Conservation (phyloP, 148 eudicot genomes). For the Cornus controversa region DNA sequence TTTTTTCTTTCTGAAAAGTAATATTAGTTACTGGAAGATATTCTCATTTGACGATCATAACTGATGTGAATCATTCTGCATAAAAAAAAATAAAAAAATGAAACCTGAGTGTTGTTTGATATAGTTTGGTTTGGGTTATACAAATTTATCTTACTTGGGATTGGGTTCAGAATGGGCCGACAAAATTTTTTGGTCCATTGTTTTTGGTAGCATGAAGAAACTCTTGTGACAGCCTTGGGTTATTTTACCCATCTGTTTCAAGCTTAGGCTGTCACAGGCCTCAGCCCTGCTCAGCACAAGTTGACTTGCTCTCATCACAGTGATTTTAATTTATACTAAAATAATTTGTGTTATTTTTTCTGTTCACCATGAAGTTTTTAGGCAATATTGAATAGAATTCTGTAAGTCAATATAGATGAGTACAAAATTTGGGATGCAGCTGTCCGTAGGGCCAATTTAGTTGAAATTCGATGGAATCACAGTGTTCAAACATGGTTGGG, state of each 20-base stretch:
- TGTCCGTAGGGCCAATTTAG: not conserved
- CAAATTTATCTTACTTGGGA: not conserved
- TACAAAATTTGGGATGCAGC: not conserved
- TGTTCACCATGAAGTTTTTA: not conserved
- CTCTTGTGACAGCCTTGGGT: too few relatives aligned
- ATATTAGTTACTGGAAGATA: not conserved
- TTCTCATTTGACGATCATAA: not conserved
- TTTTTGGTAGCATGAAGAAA: not conserved
- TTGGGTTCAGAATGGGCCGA: not conserved
- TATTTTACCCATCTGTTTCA: too few relatives aligned
- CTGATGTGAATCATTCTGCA: not conserved
- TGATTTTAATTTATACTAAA: too few relatives aligned
- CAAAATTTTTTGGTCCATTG: not conserved
- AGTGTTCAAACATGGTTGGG: not conserved
- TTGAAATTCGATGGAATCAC: not conserved
- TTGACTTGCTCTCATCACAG: too few relatives aligned
- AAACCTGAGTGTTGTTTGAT: not conserved
- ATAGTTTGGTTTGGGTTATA: not conserved
- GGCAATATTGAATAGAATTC: not conserved
- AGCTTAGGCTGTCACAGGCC: not conserved
- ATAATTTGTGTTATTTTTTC: too few relatives aligned
- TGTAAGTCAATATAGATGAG: not conserved
- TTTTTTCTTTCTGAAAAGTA: too few relatives aligned
- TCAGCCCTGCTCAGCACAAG: not conserved
- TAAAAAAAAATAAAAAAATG: not conserved